Conservation (phyloP, 331 rosid species). For the Telfairia occidentalis region DNA sequence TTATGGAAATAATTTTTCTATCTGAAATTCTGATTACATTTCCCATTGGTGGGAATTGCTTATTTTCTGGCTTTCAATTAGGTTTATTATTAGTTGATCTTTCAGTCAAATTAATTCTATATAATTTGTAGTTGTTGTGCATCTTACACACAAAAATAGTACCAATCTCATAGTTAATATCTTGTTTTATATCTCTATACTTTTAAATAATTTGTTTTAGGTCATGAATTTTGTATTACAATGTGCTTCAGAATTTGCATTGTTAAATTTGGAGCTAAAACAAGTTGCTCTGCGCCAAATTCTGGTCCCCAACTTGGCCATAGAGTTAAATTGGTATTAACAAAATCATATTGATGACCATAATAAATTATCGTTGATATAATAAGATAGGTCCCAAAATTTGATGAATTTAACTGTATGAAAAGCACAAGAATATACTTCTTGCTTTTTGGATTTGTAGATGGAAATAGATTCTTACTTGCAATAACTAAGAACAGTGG, state of each 20-base stretch:
- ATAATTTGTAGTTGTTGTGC: not conserved
- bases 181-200: not conserved
- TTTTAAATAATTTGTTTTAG: not conserved
- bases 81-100: not conserved
- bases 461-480: not conserved
- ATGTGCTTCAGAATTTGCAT: not conserved
- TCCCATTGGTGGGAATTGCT: not conserved
- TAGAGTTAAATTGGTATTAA: not conserved
- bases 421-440: not conserved
- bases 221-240: not conserved
- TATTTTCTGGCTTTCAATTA: not conserved
- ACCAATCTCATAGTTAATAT: not conserved
- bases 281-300: not conserved
- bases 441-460: not conserved
- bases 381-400: not conserved
- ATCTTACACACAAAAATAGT: not conserved
- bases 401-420: not conserved
- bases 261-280: not conserved
- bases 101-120: not conserved
- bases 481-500: not conserved
- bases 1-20: not conserved
- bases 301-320: not conserved
- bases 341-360: not conserved
- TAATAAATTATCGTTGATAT: too few relatives aligned
- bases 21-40: not conserved